Percentiles rank a stretch among this genome's conserved stretches.
These are phyloP conservation scores for Tylopilus felleus DNA, from an alignment of 768 basidiomycete species.

Conservation along the genomic window DNA sequence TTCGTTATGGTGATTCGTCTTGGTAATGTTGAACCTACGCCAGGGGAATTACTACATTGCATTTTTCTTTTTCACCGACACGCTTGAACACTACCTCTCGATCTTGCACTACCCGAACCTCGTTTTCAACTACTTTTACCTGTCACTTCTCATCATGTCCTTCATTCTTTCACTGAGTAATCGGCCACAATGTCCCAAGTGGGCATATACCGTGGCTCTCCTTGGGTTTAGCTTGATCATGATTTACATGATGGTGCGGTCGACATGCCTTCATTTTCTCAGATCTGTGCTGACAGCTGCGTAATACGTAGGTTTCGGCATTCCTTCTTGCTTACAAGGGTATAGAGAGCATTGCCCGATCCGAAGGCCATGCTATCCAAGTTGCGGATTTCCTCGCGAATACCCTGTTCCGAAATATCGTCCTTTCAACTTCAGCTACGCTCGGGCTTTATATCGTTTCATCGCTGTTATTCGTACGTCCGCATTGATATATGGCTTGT, in stretches of 20 bases:
- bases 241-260: conserved; percentile 85
- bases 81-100: conserved; percentile 35
- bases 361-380: conserved; percentile 43
- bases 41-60: too few relatives aligned
- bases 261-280: neutral
- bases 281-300: conserved; percentile 3
- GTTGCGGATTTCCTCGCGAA: conserved; percentile 65
- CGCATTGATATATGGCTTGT: neutral
- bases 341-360: conserved; percentile 54
- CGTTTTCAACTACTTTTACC: conserved; percentile 81
- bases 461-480: conserved; percentile 77
- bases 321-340: conserved; percentile 83
- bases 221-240: conserved; percentile 88
- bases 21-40: too few relatives aligned
- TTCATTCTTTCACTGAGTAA: conserved; percentile 88
- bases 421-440: conserved; percentile 82
- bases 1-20: too few relatives aligned
- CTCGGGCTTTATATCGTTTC: conserved; percentile 84
- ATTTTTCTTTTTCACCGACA: too few relatives aligned
- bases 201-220: conserved; percentile 81
- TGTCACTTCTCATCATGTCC: conserved; percentile 81
- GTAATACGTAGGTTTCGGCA: conserved; percentile 62
- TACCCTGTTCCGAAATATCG: conserved; percentile 80
- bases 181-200: conserved; percentile 84
- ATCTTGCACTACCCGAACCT: conserved; percentile 69